Base-by-base conservation (phyloP, 129 eudicot genomes). In the Solidago caesia region DNA sequence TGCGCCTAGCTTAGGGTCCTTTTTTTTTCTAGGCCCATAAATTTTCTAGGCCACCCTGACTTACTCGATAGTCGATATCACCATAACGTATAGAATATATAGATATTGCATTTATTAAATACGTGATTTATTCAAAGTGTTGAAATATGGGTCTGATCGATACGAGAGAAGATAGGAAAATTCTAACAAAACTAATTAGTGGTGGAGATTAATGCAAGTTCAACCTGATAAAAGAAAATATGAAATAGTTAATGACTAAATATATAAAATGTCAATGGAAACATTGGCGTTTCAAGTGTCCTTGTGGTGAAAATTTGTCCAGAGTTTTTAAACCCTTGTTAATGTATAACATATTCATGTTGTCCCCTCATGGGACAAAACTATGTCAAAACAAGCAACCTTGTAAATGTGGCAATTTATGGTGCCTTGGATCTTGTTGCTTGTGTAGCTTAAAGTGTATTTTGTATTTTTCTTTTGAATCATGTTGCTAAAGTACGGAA, bases 161-260 rank as follows among this genome's bases (percentile, higher is more conserved):
- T 46, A 43, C 52, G 55, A 67, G 11, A 67, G 15, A 67, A 45
- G 65, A 41, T 56, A n/a, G 21, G 56, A 76, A 67, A 44, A 59
- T 13, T 26, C 6, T 42, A 26, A 75, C 21, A 13, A 66, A 43
- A 27, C 14, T 13, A 16, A 66, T 16, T 25, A 76, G 57, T 2
- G 55, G 55, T 75, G 80, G 57, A 76, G 67, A 55, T 57, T 52
- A 56, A 75, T 55, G 67, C 42, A 63, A 62, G 60, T 10, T 14
- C 21, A 21, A 21, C 21, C 21, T 21, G 21, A 21, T 21, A 21
- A 21, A 21, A 21, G 21, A 21, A 53, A 15, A 55, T 45, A 51
- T 15, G 62, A 77, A 39, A 46, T 57, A 78, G 21, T 63, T 71
- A 71, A 78, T 43, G 58, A 63, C 65, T 25, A 21, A 67, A 70